Conservation (phyloP, 345 rosid species). For the Salix udensis region DNA sequence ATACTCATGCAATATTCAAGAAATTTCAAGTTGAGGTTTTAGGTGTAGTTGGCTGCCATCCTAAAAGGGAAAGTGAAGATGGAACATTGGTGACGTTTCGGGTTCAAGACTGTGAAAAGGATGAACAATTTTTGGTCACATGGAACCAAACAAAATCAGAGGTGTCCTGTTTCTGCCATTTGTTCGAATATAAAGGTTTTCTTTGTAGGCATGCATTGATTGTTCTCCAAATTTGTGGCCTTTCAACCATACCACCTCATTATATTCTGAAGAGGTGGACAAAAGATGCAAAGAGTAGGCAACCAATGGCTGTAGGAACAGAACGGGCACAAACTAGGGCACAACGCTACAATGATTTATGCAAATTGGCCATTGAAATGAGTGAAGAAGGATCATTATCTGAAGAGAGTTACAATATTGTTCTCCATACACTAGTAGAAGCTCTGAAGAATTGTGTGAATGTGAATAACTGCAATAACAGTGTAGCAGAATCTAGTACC, state of each 20-base stretch:
- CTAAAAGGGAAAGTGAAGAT: constrained; percentile 25
- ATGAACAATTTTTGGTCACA: constrained; percentile 13
- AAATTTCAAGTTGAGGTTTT: constrained; percentile 29
- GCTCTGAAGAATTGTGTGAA: constrained; percentile 48
- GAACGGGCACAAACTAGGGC: constrained; percentile 26
- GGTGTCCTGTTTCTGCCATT: constrained; percentile 21
- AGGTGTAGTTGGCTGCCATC: constrained; percentile 30
- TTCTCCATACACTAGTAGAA: constrained; percentile 42
- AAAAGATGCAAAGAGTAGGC: constrained; percentile 24
- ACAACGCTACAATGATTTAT: constrained; percentile 46
- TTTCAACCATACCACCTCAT: constrained; percentile 19
- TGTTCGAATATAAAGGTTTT: constrained; percentile 25
- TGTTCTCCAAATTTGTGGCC: constrained; percentile 27
- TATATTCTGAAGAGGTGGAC: constrained; percentile 29
- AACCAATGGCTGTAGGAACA: background rate
- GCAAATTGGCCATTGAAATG: constrained; percentile 44
- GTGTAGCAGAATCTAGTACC: constrained; percentile 30
- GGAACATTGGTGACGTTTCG: constrained; percentile 16
- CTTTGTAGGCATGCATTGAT: constrained; percentile 34
- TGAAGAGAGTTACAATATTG: constrained; percentile 37
- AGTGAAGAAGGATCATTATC: constrained; percentile 51
- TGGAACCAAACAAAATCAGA: constrained; percentile 22
- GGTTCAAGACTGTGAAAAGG: constrained; percentile 29
- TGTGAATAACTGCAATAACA: constrained; percentile 38
- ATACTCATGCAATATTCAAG: constrained; percentile 28